Conservation (phyloP, 2,329 filamentous ascomycete genomes). For the Dichotomopilus funicola region DNA sequence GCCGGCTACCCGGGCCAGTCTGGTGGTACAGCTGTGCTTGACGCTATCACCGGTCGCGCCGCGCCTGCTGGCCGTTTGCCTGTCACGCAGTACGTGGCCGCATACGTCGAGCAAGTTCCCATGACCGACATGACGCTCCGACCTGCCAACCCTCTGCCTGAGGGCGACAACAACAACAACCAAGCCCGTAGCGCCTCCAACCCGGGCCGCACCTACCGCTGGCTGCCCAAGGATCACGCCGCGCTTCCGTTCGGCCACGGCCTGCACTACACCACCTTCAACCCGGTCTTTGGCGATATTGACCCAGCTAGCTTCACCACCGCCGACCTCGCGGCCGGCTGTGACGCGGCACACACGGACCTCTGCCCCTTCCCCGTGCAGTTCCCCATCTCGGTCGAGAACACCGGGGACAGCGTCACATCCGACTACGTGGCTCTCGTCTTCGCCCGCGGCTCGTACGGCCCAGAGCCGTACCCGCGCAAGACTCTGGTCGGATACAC, state of each 20-base stretch:
- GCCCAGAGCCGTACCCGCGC: conserved; percentile 44
- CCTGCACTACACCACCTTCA: conserved; percentile 52
- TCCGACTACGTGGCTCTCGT: conserved; percentile 47
- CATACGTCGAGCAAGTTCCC: conserved; percentile 43
- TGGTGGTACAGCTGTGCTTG: conserved; percentile 48
- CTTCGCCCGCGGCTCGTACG: conserved; percentile 41
- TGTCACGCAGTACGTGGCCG: conserved; percentile 49
- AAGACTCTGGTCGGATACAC: conserved; percentile 48
- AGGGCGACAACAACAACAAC: background rate
- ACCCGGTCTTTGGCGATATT: background rate
- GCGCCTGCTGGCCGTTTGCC: conserved; percentile 50
- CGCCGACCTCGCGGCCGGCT: background rate
- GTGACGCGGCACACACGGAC: background rate
- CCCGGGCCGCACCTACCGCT: conserved; percentile 53
- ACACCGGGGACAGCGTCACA: conserved; percentile 33
- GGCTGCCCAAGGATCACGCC: conserved; percentile 39
- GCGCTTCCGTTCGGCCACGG: conserved; percentile 50
- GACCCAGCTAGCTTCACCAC: background rate
- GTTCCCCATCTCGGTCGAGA: conserved; percentile 36
- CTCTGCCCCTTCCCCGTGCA: conserved; percentile 33
- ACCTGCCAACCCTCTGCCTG: conserved; percentile 18
- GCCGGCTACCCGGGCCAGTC: conserved; percentile 54
- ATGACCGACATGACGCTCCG: conserved; percentile 53
- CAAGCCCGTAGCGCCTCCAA: conserved; percentile 18
- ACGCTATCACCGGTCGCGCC: conserved; percentile 45